These are phyloP conservation scores for Rosa persica DNA, from an alignment of 306 rosid species.

Conservation along the genomic window DNA sequence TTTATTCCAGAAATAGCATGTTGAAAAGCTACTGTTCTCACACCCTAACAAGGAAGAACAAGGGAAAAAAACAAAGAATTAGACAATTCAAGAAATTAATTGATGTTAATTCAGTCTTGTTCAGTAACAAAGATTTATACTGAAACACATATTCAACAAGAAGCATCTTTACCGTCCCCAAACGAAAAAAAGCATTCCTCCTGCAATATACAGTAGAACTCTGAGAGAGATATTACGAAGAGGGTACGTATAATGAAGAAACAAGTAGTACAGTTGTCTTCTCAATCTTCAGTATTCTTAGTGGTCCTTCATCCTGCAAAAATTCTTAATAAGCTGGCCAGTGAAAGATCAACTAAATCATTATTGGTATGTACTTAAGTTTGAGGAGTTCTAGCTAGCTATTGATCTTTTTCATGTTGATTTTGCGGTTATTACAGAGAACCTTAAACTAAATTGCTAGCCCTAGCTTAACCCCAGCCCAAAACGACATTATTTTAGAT, in stretches of 20 bases:
- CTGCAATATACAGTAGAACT: constrained; percentile 57
- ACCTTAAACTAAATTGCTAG: no score
- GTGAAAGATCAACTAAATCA: no score
- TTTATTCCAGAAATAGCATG: neutral
- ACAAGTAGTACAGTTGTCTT: constrained; percentile 67
- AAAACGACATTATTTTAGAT: no score
- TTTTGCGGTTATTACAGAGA: no score
- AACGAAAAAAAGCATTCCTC: constrained; percentile 73
- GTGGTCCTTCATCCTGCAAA: constrained; percentile 37
- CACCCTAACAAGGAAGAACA: neutral
- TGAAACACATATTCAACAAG: no score
- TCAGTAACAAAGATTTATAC: no score
- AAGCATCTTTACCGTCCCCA: constrained; percentile 68
- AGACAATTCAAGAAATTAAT: neutral
- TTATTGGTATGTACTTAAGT: no score
- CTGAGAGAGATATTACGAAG: constrained; percentile 69
- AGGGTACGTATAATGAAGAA: constrained; percentile 52
- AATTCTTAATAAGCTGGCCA: no score
- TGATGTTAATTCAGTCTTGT: neutral
- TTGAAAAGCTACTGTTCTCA: neutral
- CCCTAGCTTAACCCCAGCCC: no score
- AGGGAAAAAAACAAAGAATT: no score
- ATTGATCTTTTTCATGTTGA: no score
- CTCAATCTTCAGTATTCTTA: constrained; percentile 61
- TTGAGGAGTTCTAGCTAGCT: no score